A percentile compares a stretch with the other conserved stretches of the same genome.
These are phyloP conservation scores for Rasamsonia emersonii DNA, from an alignment of 2,329 filamentous ascomycete species.

Conservation along the genomic window DNA sequence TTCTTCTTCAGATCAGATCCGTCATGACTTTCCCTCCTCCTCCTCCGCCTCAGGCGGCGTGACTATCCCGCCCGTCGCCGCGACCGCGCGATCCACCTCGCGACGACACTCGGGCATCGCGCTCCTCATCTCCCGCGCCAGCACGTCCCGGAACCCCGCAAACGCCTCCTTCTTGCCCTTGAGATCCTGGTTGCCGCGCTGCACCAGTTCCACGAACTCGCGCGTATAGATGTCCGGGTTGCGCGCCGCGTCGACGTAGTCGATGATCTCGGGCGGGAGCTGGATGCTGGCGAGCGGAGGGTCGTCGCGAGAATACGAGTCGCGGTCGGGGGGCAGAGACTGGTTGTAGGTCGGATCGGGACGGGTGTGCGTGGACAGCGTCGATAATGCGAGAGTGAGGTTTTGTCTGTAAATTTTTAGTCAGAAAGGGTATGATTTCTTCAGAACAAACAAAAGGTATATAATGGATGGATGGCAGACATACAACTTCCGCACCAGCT, in stretches of 20 bases:
- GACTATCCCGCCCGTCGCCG: too few species aligned
- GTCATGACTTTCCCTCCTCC: too few species aligned
- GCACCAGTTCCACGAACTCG: conserved; percentile 56
- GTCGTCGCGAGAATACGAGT: conserved; percentile 18
- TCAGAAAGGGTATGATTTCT: conserved; percentile 1
- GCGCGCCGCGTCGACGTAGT: conserved; percentile 54
- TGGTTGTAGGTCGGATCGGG: conserved; percentile 9
- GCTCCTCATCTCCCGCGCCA: conserved; percentile 49
- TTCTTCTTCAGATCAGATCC: too few species aligned
- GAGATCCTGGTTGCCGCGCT: conserved; percentile 54
- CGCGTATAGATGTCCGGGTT: conserved; percentile 61
- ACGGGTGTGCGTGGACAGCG: conserved; percentile 38
- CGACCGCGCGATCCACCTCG: conserved; percentile 45
- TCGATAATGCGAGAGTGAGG: conserved; percentile 46
- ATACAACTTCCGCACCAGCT: conserved; percentile 52
- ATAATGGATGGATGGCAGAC: not conserved
- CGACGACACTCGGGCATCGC: conserved; percentile 49
- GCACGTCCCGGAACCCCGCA: conserved; percentile 48
- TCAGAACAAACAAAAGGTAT: too few species aligned
- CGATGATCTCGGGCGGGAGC: conserved; percentile 53
- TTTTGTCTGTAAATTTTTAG: conserved; percentile 30
- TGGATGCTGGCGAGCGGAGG: conserved; percentile 42
- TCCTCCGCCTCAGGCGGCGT: too few species aligned
- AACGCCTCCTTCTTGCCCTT: conserved; percentile 55
- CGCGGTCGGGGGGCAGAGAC: conserved; percentile 12